phyloP scores from a whole-genome alignment of 352 stramenopile species.

The Pilasporangium apinafurcum region DNA sequence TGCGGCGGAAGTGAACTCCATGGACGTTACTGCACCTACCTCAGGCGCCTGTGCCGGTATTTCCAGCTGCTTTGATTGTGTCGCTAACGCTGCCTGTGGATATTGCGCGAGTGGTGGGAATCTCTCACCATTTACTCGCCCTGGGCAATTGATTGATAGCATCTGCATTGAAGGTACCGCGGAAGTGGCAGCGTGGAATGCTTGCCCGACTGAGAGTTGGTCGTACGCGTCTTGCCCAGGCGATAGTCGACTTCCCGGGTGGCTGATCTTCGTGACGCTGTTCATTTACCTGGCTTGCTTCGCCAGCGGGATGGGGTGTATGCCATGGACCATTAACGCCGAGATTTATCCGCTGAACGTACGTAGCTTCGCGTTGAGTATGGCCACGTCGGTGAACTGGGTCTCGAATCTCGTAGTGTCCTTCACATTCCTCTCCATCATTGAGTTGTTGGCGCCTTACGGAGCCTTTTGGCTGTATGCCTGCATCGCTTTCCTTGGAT shows the following conservation, averaged over 20 bases:
- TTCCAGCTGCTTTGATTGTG: conserved; percentile 63
- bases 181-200: conserved; percentile 5
- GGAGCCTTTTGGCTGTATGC: conserved; percentile 92
- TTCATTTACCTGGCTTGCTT: conserved; percentile 78
- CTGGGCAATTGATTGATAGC: conserved; percentile 2
- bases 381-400: conserved; percentile 91
- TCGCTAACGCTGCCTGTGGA: conserved; percentile 51
- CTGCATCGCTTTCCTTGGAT: conserved; percentile 57
- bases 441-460: conserved; percentile 37
- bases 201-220: conserved; percentile 23
- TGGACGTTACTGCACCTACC: conserved; percentile 9
- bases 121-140: neutral
- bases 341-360: conserved; percentile 92
- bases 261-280: conserved; percentile 49
- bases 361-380: conserved; percentile 81
- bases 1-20: conserved; percentile 22
- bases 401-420: conserved; percentile 90
- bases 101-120: conserved; percentile 16
- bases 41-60: conserved; percentile 27
- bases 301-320: conserved; percentile 73
- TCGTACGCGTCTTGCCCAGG: conserved; percentile 39
- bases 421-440: conserved; percentile 92
- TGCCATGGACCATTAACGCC: conserved; percentile 94
- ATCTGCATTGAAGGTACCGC: conserved; percentile 21
- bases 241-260: conserved; percentile 29